Evolutionary conservation across 2,329 filamentous ascomycete genomes (phyloP).

Genomic region (Alternaria panax): DNA sequence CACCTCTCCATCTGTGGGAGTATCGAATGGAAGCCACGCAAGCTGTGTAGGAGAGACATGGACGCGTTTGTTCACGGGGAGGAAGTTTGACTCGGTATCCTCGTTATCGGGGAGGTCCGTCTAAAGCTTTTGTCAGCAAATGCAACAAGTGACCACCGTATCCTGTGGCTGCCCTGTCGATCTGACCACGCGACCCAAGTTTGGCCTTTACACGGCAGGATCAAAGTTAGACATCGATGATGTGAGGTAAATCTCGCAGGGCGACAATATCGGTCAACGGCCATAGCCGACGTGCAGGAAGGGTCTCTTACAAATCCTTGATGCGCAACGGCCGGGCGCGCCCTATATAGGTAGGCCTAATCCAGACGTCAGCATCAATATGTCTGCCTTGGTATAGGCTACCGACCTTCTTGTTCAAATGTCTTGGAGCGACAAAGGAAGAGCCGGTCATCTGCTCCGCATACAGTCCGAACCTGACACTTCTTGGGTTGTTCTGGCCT

Average conservation of each 20-base stretch:
- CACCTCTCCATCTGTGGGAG: conserved; percentile 40
- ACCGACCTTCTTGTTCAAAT: conserved; percentile 45
- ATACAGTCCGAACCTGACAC: conserved; percentile 48
- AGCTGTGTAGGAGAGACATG: conserved; percentile 49
- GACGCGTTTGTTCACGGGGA: conserved; percentile 46
- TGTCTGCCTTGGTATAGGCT: background rate
- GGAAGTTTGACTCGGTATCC: conserved; percentile 47
- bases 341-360: conserved; percentile 44
- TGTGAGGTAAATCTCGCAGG: background rate
- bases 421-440: conserved; percentile 46
- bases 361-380: conserved; percentile 8
- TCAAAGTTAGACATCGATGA: background rate
- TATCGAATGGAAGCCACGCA: conserved; percentile 49
- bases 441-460: conserved; percentile 50
- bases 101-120: conserved; percentile 47
- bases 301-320: conserved; percentile 46
- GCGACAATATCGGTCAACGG: conserved; percentile 1
- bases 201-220: background rate
- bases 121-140: conserved; percentile 38
- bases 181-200: background rate
- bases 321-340: conserved; percentile 49
- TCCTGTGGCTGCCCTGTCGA: background rate
- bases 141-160: conserved; percentile 3
- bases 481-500: conserved; percentile 54
- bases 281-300: background rate